phyloP scores from a whole-genome alignment of 495 filamentous ascomycete species.

The Astrothelium subdiscretum region DNA sequence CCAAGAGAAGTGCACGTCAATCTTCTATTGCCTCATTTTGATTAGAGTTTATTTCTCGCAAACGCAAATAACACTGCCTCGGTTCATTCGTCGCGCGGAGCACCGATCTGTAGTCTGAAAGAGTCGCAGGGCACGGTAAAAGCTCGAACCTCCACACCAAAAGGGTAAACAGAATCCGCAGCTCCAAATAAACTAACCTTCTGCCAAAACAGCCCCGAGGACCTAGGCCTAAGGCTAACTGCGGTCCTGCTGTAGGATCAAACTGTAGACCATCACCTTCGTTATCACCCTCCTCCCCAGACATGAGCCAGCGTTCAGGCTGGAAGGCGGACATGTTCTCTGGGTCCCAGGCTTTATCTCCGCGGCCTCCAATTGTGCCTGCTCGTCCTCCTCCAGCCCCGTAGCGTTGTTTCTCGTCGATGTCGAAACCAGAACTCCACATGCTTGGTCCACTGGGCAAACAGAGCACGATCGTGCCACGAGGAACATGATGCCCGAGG shows the following conservation, averaged over 20 bases:
- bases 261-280: background rate
- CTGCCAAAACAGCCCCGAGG: background rate
- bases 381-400: too few relatives aligned
- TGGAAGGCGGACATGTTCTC: background rate
- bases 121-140: background rate
- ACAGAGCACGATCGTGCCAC: background rate
- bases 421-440: background rate
- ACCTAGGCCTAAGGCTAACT: background rate
- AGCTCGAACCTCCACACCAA: conserved; percentile 1
- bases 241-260: background rate
- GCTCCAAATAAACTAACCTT: background rate
- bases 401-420: background rate
- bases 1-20: too few relatives aligned
- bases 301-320: conserved; percentile 5
- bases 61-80: conserved; percentile 1
- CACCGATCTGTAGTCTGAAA: background rate
- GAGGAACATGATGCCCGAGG: background rate
- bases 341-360: background rate
- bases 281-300: background rate
- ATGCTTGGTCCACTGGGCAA: conserved; percentile 2
- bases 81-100: background rate
- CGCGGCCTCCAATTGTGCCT: too few relatives aligned
- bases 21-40: too few relatives aligned
- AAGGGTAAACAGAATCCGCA: background rate
- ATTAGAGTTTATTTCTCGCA: too few relatives aligned